Conservation (phyloP, 176 grass and related monocot species). For the Oryza meridionalis region DNA sequence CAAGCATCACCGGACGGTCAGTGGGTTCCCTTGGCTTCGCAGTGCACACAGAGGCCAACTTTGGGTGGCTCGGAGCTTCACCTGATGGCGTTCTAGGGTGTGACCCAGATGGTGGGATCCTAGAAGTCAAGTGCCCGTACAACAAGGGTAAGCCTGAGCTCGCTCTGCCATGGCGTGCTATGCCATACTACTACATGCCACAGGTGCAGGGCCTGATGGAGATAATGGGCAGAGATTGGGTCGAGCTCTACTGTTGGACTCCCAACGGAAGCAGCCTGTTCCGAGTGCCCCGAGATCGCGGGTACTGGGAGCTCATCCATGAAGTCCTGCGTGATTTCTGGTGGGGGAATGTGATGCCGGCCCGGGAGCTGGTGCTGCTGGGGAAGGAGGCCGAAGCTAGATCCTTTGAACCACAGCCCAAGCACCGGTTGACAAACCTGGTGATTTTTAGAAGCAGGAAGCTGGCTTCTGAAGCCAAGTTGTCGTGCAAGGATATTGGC, state of each 20-base stretch:
- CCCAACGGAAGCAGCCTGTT: slow-evolving; percentile 86
- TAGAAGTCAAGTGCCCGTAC: slow-evolving; percentile 96
- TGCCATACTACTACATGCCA: slow-evolving; percentile 98
- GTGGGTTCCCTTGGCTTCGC: slow-evolving; percentile 83
- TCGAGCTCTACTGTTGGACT: slow-evolving; percentile 98
- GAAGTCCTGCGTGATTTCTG: slow-evolving; percentile 81
- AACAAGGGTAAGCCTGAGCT: slow-evolving; percentile 98
- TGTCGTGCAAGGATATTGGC: slow-evolving; percentile 87
- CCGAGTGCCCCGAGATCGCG: slow-evolving; percentile 62
- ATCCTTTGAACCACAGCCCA: slow-evolving; percentile 68
- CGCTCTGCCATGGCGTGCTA: slow-evolving; percentile 70
- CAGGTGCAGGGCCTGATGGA: slow-evolving; percentile 99
- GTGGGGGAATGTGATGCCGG: slow-evolving; percentile 85
- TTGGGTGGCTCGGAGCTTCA: slow-evolving; percentile 90
- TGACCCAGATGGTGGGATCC: slow-evolving; percentile 72
- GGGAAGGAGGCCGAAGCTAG: slow-evolving; percentile 63
- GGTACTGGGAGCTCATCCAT: slow-evolving; percentile 87
- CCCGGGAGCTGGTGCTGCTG: slow-evolving; percentile 60
- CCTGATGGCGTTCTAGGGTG: slow-evolving; percentile 88
- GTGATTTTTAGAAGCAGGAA: slow-evolving; percentile 73
- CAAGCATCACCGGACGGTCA: slow-evolving; percentile 69
- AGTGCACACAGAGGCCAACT: slow-evolving; percentile 71
- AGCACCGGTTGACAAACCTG: slow-evolving; percentile 78
- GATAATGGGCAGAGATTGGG: slow-evolving; percentile 94
- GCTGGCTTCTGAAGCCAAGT: slow-evolving; percentile 70